Conservation (phyloP, 1,139 yeast genomes). For the Geotrichum candidum region DNA sequence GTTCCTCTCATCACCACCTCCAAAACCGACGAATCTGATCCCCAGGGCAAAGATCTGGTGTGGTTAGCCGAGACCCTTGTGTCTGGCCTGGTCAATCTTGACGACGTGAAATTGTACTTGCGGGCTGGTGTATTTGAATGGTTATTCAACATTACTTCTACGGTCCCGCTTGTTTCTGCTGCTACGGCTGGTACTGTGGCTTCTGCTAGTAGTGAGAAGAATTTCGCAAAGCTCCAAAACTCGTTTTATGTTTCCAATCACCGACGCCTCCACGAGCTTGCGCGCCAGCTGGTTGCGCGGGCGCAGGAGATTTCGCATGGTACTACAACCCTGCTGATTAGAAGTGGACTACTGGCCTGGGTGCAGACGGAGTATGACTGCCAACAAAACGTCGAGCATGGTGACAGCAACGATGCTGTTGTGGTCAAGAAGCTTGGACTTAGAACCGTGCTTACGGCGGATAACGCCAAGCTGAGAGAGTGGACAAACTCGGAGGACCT, state of each 20-base stretch:
- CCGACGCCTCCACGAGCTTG: slow-evolving; percentile 33
- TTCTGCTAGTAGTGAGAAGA: slow-evolving; percentile 1
- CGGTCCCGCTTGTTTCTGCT: slow-evolving; percentile 37
- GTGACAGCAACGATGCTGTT: neutral
- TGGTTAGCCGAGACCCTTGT: slow-evolving; percentile 60
- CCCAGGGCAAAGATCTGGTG: slow-evolving; percentile 47
- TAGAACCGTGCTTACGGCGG: slow-evolving; percentile 52
- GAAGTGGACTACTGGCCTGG: slow-evolving; percentile 54
- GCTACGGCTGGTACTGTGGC: slow-evolving; percentile 5
- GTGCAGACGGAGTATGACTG: slow-evolving; percentile 11
- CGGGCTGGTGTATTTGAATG: slow-evolving; percentile 60
- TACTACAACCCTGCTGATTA: slow-evolving; percentile 52
- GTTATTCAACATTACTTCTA: slow-evolving; percentile 47
- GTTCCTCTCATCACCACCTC: slow-evolving; percentile 39
- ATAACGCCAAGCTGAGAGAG: slow-evolving; percentile 16
- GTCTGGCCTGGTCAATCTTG: slow-evolving; percentile 41
- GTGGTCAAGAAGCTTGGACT: slow-evolving; percentile 44
- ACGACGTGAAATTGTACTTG: slow-evolving; percentile 50
- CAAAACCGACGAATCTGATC: slow-evolving; percentile 41
- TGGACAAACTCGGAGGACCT: slow-evolving; percentile 23
- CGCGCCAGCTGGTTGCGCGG: slow-evolving; percentile 44
- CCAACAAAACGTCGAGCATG: neutral
- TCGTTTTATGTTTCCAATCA: slow-evolving; percentile 15
- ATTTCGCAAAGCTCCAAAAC: slow-evolving; percentile 5
- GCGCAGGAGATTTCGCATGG: slow-evolving; percentile 57